These are phyloP conservation scores for Sclerotinia sclerotiorum DNA, from an alignment of 2,329 filamentous ascomycete species.

Conservation along the genomic window DNA sequence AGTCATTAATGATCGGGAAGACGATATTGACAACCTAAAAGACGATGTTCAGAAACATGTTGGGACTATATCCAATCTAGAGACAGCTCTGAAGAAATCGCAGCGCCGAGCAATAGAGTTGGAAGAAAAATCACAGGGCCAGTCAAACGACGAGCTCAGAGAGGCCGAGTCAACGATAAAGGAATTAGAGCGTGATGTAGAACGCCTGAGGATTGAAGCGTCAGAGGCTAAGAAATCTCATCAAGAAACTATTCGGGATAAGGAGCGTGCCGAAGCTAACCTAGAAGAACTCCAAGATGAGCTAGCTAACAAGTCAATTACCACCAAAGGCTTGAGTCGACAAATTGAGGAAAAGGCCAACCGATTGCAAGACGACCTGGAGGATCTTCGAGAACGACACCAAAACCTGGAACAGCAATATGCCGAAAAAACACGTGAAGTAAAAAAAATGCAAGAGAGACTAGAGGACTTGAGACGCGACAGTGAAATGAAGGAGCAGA, in stretches of 20 bases:
- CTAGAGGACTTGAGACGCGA: constrained; percentile 41
- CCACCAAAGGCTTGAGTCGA: constrained; percentile 70
- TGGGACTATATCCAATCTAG: constrained; percentile 53
- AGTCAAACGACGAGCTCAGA: constrained; percentile 47
- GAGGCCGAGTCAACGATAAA: constrained; percentile 49
- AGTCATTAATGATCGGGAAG: constrained; percentile 69
- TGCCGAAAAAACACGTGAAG: constrained; percentile 45
- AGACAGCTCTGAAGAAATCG: constrained; percentile 59
- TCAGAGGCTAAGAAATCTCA: constrained; percentile 56
- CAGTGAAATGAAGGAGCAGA: constrained; percentile 38
- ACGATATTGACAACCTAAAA: constrained; percentile 69
- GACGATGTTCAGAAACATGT: constrained; percentile 54
- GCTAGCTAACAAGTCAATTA: constrained; percentile 75
- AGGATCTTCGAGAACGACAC: constrained; percentile 50
- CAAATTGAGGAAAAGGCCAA: constrained; percentile 71
- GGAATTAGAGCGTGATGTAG: constrained; percentile 56
- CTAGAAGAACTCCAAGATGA: constrained; percentile 71
- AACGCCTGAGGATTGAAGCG: constrained; percentile 54
- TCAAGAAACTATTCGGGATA: constrained; percentile 54
- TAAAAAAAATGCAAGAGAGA: constrained; percentile 45
- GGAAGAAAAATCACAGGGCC: constrained; percentile 54
- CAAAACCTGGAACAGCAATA: constrained; percentile 45
- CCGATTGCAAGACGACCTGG: constrained; percentile 66
- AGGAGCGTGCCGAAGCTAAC: constrained; percentile 57
- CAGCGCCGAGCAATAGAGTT: constrained; percentile 54